Evolutionary conservation across 2,329 filamentous ascomycete species (phyloP).

Genomic region (Claviceps maximensis): DNA sequence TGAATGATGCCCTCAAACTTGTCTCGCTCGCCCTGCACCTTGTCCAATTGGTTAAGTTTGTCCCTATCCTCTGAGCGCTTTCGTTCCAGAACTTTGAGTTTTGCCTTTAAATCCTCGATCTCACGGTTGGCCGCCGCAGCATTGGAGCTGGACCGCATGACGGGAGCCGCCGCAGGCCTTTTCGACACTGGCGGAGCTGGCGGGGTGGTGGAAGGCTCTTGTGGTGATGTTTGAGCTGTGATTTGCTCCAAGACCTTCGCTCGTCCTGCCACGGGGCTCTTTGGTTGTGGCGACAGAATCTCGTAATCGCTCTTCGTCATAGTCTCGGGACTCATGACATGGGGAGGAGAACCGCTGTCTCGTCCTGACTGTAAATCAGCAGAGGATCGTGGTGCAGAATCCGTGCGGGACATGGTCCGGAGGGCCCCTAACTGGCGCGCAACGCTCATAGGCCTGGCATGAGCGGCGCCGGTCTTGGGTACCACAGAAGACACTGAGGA

Average conservation of each 20-base stretch:
- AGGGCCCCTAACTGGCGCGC: constrained; percentile 27
- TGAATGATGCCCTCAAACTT: constrained; percentile 76
- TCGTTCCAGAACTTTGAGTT: constrained; percentile 75
- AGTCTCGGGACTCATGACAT: constrained; percentile 23
- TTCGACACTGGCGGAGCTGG: constrained; percentile 19
- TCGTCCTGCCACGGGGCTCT: constrained; percentile 36
- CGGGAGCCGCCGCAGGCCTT: constrained; percentile 15
- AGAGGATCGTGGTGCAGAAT: constrained; percentile 30
- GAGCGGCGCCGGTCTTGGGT: constrained; percentile 18
- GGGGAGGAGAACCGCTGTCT: constrained; percentile 24
- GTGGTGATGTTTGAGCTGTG: constrained; percentile 24
- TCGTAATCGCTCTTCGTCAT: constrained; percentile 39
- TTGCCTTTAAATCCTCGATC: constrained; percentile 78
- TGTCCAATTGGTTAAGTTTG: constrained; percentile 65
- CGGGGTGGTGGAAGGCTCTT: constrained; percentile 15
- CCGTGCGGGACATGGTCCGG: constrained; percentile 23
- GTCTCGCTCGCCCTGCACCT: constrained; percentile 61
- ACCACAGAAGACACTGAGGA: constrained; percentile 29
- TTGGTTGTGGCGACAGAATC: constrained; percentile 33
- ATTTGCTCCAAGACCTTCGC: constrained; percentile 40
- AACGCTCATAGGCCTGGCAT: constrained; percentile 26
- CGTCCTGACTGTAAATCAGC: constrained; percentile 32
- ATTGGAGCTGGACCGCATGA: constrained; percentile 28
- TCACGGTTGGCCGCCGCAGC: constrained; percentile 48
- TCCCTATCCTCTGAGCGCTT: constrained; percentile 78